phyloP scores from a whole-genome alignment of 371 early-diverging fungal genomes.

The Mortierella sp. region DNA sequence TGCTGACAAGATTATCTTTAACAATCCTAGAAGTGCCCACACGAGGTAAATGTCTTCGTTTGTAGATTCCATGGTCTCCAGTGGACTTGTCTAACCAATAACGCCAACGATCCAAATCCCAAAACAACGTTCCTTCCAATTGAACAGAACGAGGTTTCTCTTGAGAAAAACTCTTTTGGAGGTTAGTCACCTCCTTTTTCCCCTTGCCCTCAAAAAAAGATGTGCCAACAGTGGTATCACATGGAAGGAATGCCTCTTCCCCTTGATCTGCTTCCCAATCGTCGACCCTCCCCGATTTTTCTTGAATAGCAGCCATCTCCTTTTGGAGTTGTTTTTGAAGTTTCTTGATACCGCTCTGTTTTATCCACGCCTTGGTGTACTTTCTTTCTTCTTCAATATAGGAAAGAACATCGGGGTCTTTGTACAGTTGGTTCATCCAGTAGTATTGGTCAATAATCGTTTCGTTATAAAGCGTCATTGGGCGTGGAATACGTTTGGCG shows the following conservation, averaged over 20 bases:
- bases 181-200: not conserved
- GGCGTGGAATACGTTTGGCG: constrained; percentile 48
- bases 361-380: constrained; percentile 45
- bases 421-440: constrained; percentile 55
- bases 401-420: constrained; percentile 51
- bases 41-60: constrained; percentile 17
- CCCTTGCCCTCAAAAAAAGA: too few relatives aligned
- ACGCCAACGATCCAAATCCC: constrained; percentile 49
- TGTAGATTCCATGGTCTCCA: constrained; percentile 29
- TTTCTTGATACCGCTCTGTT: constrained; percentile 17
- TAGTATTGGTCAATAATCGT: constrained; percentile 56
- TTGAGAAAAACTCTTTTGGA: too few relatives aligned
- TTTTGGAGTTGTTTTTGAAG: constrained; percentile 30
- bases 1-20: too few relatives aligned
- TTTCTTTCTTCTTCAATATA: constrained; percentile 56
- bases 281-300: too few relatives aligned
- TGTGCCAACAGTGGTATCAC: not conserved
- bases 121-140: constrained; percentile 34
- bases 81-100: constrained; percentile 36
- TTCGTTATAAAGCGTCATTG: constrained; percentile 48
- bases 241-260: too few relatives aligned
- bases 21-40: too few relatives aligned
- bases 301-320: constrained; percentile 24
- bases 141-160: constrained; percentile 5
- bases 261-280: not conserved